phyloP scores from a whole-genome alignment of 2,329 filamentous ascomycete genomes.

The Exophiala aquamarina region DNA sequence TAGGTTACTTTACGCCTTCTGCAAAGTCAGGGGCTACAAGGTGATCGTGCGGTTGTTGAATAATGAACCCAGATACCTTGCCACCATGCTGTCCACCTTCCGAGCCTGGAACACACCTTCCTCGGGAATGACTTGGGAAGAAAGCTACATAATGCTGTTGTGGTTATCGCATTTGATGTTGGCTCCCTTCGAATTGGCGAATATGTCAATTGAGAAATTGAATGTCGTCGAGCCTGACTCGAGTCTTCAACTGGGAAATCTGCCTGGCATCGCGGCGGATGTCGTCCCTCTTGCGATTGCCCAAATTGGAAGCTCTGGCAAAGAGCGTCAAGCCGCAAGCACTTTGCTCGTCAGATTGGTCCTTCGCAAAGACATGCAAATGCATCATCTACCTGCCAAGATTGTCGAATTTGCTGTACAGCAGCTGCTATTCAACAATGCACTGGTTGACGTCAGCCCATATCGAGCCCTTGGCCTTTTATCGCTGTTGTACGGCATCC shows the following conservation, averaged over 20 bases:
- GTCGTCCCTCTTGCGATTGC: constrained; percentile 69
- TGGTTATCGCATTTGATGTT: constrained; percentile 84
- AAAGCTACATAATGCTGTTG: constrained; percentile 80
- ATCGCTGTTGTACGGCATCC: constrained; percentile 74
- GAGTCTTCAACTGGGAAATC: constrained; percentile 52
- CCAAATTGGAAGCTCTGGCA: constrained; percentile 74
- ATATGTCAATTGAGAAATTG: constrained; percentile 62
- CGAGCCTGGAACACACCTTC: constrained; percentile 25
- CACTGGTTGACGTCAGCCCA: constrained; percentile 49
- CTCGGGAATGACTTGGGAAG: constrained; percentile 71
- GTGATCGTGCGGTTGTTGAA: constrained; percentile 87
- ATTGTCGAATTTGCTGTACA: constrained; percentile 71
- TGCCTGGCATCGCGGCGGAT: constrained; percentile 70
- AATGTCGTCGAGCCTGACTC: constrained; percentile 26
- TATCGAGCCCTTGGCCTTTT: constrained; percentile 79
- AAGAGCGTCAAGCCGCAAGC: constrained; percentile 87
- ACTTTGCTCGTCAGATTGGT: constrained; percentile 75
- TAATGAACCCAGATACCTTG: constrained; percentile 83
- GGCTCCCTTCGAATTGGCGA: constrained; percentile 85
- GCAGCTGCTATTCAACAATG: constrained; percentile 52
- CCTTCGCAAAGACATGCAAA: constrained; percentile 86
- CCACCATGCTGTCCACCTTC: constrained; percentile 63
- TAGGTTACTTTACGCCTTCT: constrained; percentile 81
- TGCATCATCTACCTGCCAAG: constrained; percentile 65
- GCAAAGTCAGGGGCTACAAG: constrained; percentile 92